A percentile compares a stretch with the other conserved stretches of the same genome.
These are phyloP conservation scores for Hericium alpestre DNA, from an alignment of 768 basidiomycete genomes.

Conservation along the genomic window DNA sequence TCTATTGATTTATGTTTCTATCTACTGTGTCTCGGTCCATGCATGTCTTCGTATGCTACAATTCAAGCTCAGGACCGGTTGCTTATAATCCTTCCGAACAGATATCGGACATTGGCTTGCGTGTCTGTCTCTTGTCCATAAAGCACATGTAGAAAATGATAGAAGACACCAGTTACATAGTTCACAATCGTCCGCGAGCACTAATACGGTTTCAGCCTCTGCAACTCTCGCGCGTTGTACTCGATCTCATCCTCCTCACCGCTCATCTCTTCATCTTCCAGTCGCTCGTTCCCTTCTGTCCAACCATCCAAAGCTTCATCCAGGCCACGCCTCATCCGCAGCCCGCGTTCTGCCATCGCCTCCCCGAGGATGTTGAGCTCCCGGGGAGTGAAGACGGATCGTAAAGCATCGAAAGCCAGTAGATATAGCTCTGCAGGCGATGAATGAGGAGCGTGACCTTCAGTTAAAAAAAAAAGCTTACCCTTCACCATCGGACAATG, in stretches of 20 bases:
- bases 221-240: constrained; percentile 44
- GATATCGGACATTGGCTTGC: not conserved
- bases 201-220: constrained; percentile 56
- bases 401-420: constrained; percentile 63
- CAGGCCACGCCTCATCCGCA: constrained; percentile 52
- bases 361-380: constrained; percentile 59
- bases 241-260: constrained; percentile 43
- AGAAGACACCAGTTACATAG: too few species aligned
- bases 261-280: constrained; percentile 6
- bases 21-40: too few species aligned
- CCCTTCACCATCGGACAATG: constrained; percentile 75
- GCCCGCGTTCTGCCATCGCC: constrained; percentile 65
- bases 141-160: too few species aligned
- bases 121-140: not conserved
- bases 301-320: constrained; percentile 45
- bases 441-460: constrained; percentile 7
- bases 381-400: constrained; percentile 44
- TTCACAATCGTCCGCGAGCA: not conserved
- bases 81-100: too few species aligned
- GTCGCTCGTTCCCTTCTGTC: constrained; percentile 22
- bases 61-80: too few species aligned
- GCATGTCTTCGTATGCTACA: too few species aligned
- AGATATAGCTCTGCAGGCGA: constrained; percentile 55
- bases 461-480: constrained; percentile 17
- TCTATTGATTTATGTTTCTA: too few species aligned